Evolutionary conservation across 768 basidiomycete genomes (phyloP), one percentile per base, ranked within the genome.

Genomic region (Tulasnella sp.): DNA sequence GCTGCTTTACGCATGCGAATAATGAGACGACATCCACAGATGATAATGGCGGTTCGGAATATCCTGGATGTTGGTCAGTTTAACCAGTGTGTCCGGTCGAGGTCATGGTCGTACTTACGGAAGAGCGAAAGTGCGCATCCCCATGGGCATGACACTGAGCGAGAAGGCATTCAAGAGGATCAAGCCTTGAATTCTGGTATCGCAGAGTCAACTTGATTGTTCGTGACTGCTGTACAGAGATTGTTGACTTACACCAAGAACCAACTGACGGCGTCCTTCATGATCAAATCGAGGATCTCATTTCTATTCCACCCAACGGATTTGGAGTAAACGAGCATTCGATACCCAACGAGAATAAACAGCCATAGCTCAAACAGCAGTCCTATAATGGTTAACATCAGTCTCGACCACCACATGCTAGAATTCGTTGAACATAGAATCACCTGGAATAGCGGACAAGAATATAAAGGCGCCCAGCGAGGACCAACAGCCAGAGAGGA

Each of bases 401-500:
- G 19, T 69, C 19, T 41, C n/a, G 19, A 44, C n/a, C n/a, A 69
- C 1, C 32, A 41, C 40, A 44, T 29, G 34, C 39, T 4, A n/a
- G 11, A 69, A 42, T n/a, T 9, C 26, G 35, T 29, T 37, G 36
- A 40, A 19, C 34, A n/a, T 3, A 1, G 4, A 44, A 35, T 34
- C 17, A 69, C 67, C 67, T 2, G 71, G 71, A 29, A 72, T 72
- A 14, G 40, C 36, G 7, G 52, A 62, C 14, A 65, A n/a, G 34
- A 63, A 72, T 37, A 63, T 47, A 12, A 63, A 63, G 39, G 26
- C 37, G n/a, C 37, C 39, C 36, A 72, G 42, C 19, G 39, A 22
- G 35, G 71, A 72, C 71, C 71, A 72, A 39, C 71, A 72, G 3
- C 59, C 52, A 22, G 71, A 65, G 11, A 72, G 71, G 62, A 63